Conservation (phyloP, 2,329 filamentous ascomycete genomes). For the Fusarium compactum region DNA sequence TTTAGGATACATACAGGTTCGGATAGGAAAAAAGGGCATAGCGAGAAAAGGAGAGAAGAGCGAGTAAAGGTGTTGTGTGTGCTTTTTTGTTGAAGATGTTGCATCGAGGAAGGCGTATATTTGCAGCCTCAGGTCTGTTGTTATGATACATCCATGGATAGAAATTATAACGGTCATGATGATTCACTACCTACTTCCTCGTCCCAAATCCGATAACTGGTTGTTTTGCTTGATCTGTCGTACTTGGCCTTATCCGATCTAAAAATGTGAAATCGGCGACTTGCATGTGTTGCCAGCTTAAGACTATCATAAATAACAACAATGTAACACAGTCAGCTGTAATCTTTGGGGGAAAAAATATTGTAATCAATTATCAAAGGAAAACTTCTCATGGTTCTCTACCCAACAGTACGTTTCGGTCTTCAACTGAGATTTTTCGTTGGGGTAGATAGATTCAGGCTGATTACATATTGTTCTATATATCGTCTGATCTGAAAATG, state of each 20-base stretch:
- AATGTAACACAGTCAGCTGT: no score
- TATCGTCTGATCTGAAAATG: neutral
- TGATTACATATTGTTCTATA: neutral
- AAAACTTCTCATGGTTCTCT: neutral
- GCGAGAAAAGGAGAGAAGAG: constrained; percentile 34
- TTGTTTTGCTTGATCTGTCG: neutral
- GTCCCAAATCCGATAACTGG: neutral
- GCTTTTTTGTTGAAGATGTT: constrained; percentile 21
- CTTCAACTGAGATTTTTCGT: neutral
- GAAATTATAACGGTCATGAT: constrained; percentile 41
- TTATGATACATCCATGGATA: constrained; percentile 41
- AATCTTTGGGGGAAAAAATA: neutral
- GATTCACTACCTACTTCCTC: constrained; percentile 29
- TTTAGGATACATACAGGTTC: constrained; percentile 44
- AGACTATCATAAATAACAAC: neutral
- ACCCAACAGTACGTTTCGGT: neutral
- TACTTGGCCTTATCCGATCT: neutral
- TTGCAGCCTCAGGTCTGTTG: constrained; percentile 20
- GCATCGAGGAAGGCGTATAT: constrained; percentile 36
- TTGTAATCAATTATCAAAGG: neutral
- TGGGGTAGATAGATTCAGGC: neutral
- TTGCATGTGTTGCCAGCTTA: neutral
- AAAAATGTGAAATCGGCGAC: neutral
- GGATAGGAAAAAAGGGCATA: constrained; percentile 32
- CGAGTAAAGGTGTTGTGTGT: constrained; percentile 15